Evolutionary conservation across 805 yeast genomes (phyloP).

Genomic region (Brettanomyces bruxellensis): DNA sequence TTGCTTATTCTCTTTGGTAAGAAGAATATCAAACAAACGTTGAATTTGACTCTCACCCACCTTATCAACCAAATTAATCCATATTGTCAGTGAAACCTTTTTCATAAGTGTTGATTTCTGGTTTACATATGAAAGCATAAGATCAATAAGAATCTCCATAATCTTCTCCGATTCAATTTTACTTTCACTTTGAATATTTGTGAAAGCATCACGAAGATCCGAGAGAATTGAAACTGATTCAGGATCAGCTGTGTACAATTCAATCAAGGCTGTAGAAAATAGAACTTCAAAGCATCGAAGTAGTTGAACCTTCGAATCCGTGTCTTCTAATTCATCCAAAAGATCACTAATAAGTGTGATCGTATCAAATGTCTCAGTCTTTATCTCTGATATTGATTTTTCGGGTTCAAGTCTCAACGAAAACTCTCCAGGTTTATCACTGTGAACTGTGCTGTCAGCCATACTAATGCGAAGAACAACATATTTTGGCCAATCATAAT

Average conservation of each 20-base stretch:
- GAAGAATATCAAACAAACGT: constrained; percentile 44
- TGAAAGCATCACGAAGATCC: constrained; percentile 60
- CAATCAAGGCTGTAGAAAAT: constrained; percentile 67
- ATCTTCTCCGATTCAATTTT: constrained; percentile 29
- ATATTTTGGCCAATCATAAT: constrained; percentile 9
- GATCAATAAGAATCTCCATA: constrained; percentile 34
- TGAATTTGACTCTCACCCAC: constrained; percentile 37
- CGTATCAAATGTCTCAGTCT: constrained; percentile 31
- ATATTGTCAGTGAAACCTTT: constrained; percentile 39
- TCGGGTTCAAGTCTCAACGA: background rate
- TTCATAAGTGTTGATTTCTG: constrained; percentile 51
- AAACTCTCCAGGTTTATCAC: constrained; percentile 24
- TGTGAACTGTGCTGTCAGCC: constrained; percentile 28
- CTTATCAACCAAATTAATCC: constrained; percentile 42
- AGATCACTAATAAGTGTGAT: constrained; percentile 33
- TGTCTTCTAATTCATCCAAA: constrained; percentile 16
- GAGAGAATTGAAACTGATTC: constrained; percentile 70
- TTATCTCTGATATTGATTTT: constrained; percentile 42
- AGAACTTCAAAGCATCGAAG: constrained; percentile 59
- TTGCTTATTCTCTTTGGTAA: constrained; percentile 66
- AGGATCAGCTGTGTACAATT: constrained; percentile 65
- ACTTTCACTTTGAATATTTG: constrained; percentile 23
- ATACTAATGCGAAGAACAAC: constrained; percentile 27
- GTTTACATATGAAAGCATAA: constrained; percentile 46
- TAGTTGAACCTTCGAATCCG: constrained; percentile 14